Evolutionary conservation across 2,329 filamentous ascomycete species (phyloP).

Genomic region (Exserohilum turcica): DNA sequence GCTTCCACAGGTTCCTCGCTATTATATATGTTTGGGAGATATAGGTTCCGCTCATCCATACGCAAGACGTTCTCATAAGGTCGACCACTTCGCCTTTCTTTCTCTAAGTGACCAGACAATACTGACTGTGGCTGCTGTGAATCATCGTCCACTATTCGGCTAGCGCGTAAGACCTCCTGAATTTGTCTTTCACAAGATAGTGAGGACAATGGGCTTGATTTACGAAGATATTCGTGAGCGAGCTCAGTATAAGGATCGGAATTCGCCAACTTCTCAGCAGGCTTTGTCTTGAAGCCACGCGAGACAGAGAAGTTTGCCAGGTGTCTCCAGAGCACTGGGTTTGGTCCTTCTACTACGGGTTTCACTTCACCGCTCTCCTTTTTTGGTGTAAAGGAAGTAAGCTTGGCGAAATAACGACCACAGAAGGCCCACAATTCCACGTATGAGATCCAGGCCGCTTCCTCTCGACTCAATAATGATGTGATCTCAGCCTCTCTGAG

Average conservation of each 20-base stretch:
- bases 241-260: neutral
- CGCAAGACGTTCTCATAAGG: no score
- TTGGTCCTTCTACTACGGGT: conserved; percentile 12
- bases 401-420: conserved; percentile 11
- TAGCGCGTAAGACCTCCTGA: no score
- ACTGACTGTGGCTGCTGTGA: no score
- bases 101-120: no score
- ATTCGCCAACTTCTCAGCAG: neutral
- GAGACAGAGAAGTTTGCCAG: conserved; percentile 9
- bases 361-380: conserved; percentile 13
- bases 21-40: no score
- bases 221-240: neutral
- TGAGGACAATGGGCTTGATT: no score
- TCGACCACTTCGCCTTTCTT: no score
- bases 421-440: conserved; percentile 16
- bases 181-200: no score
- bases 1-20: no score
- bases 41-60: no score
- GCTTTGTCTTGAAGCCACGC: neutral
- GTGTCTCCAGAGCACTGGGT: conserved; percentile 13
- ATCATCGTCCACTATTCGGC: no score
- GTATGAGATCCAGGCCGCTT: conserved; percentile 7
- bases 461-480: neutral
- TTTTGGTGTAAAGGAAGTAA: conserved; percentile 8
- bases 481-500: neutral